These are phyloP conservation scores for Pleomassaria siparia DNA, from an alignment of 2,329 filamentous ascomycete species.

Conservation along the genomic window DNA sequence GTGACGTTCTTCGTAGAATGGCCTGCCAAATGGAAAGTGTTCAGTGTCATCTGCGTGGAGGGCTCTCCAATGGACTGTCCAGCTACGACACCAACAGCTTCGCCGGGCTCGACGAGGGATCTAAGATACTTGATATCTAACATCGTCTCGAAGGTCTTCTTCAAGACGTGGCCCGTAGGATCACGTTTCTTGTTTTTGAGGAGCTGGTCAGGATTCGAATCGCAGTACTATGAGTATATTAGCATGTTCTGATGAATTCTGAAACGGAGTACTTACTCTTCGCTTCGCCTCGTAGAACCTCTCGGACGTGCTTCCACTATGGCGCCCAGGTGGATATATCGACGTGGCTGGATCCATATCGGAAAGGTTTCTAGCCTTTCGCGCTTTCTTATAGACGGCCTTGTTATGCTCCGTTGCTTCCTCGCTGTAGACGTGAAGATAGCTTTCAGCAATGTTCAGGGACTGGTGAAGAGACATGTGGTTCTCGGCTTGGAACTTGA, in stretches of 20 bases:
- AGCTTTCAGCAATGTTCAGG: conserved; percentile 65
- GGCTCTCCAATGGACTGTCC: conserved; percentile 96
- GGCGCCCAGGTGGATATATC: conserved; percentile 72
- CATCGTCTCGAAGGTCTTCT: conserved; percentile 76
- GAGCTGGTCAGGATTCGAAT: conserved; percentile 67
- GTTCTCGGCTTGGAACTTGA: conserved; percentile 87
- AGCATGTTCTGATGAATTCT: conserved; percentile 9
- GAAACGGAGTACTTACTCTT: conserved; percentile 47
- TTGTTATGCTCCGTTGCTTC: conserved; percentile 65
- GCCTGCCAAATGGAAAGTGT: conserved; percentile 99
- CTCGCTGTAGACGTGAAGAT: conserved; percentile 62
- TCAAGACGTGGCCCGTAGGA: conserved; percentile 49
- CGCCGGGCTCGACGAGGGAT: conserved; percentile 89
- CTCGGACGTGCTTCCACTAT: conserved; percentile 86
- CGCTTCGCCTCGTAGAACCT: conserved; percentile 73
- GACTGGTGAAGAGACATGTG: conserved; percentile 76
- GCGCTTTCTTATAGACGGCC: conserved; percentile 73
- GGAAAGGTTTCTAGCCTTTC: conserved; percentile 69
- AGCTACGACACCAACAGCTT: conserved; percentile 95
- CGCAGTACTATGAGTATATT: conserved; percentile 64
- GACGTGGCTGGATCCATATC: conserved; percentile 75
- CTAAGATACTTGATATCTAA: conserved; percentile 91
- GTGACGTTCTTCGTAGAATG: conserved; percentile 99
- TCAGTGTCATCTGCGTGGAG: conserved; percentile 98
- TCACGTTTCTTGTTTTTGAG: conserved; percentile 62